Base-by-base conservation (phyloP, 2,329 filamentous ascomycete species). In the Hymenoscyphus fraxineus region DNA sequence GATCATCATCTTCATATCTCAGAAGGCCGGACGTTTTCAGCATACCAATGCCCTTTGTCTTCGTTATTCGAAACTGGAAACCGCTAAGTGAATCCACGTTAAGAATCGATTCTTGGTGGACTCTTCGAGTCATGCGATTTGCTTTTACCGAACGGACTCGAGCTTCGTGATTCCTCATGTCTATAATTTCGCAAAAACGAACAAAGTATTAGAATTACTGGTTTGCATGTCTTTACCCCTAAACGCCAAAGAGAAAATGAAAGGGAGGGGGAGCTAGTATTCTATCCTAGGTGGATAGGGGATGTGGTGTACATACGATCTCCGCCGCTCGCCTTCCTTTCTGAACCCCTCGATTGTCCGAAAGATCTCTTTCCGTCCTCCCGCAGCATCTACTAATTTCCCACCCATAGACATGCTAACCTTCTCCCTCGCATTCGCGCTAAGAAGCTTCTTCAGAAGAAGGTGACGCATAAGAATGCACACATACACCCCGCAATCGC, bases 401-500 rank as follows among this genome's bases (percentile, higher is more conserved):
- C 91, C 91, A 5, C 85, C 87, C 85, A 98, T 90, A 73, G 91
- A 95, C 95, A 99, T 98, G 67, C 88, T 93, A 13, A 98, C 90
- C 79, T 96, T 97, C 76, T 94, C 88, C 67, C 86, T 85, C 2
- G 90, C 88, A 73, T 92, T 90, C 9, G 91, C 92, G 69, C 84
- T 86, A 64, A 99, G 80, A 31, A 99, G 81, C 64, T 91, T 83
- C 78, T 93, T 93, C 60, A 97, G 82, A 19, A 99, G 83, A n/a
- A 99, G 80, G 78, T 97, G 91, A 59, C 93, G 88, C 93, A 99
- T 99, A 67, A 94, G 84, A 69, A 98, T 85, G 77, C 95, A 98
- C 2, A 99, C 95, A 76, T 93, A 98, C 0, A 99, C 92, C 19
- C 95, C 95, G 72, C 95, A 99, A 77, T 99, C 95, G 74, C 86